Evolutionary conservation across 139 green algal species (phyloP).

Genomic region (Picochlorum sp.): DNA sequence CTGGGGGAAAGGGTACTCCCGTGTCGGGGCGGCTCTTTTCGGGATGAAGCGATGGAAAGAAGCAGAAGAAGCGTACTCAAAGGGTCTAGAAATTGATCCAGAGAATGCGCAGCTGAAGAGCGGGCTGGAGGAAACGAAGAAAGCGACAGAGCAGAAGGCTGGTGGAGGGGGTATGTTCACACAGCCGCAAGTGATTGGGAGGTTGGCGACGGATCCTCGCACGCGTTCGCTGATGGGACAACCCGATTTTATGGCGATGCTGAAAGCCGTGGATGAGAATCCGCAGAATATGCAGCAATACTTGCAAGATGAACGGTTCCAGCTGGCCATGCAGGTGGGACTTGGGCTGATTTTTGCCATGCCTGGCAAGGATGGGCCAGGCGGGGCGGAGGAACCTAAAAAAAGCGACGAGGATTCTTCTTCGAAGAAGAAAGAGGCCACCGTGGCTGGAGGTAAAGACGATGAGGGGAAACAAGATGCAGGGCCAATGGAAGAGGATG

Average conservation of each 20-base stretch:
- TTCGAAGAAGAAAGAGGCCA: constrained; percentile 5
- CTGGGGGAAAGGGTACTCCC: constrained; percentile 90
- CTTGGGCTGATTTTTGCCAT: constrained; percentile 39
- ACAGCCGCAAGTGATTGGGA: constrained; percentile 57
- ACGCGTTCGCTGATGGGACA: constrained; percentile 64
- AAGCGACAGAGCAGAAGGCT: constrained; percentile 5
- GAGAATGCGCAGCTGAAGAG: constrained; percentile 54
- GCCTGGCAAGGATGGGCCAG: neutral
- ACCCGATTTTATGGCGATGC: constrained; percentile 84
- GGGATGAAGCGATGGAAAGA: constrained; percentile 59
- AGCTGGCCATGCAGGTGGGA: constrained; percentile 48
- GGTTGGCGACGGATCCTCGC: constrained; percentile 74
- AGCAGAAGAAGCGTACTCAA: constrained; percentile 69
- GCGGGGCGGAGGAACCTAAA: neutral
- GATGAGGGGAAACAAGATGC: neutral
- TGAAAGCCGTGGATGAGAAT: constrained; percentile 63
- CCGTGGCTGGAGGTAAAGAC: neutral
- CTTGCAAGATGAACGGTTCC: constrained; percentile 55
- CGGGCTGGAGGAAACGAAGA: constrained; percentile 44
- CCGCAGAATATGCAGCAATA: constrained; percentile 50
- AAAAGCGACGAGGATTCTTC: neutral
- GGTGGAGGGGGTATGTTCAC: constrained; percentile 19
- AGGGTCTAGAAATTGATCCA: constrained; percentile 67
- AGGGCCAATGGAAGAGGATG: neutral
- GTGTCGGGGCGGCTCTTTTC: constrained; percentile 71